phyloP scores from a whole-genome alignment of 768 basidiomycete species.

The Lactifluus rugatus region DNA sequence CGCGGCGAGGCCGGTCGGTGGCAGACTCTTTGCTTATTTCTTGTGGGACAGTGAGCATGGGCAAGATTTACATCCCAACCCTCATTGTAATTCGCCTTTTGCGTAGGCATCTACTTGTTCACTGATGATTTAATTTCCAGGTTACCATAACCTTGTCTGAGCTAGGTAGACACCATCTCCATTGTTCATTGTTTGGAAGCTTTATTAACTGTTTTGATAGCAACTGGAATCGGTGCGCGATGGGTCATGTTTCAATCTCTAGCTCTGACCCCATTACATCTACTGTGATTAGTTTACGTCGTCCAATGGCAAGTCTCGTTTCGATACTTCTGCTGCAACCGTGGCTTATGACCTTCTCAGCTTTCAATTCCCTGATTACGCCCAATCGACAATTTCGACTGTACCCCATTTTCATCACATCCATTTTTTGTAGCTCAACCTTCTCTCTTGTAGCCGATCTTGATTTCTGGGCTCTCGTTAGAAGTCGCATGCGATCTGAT shows the following conservation, averaged over 20 bases:
- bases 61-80: not conserved
- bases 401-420: not conserved
- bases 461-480: not conserved
- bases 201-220: not conserved
- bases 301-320: not conserved
- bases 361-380: not conserved
- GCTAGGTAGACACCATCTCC: not conserved
- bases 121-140: not conserved
- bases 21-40: not conserved
- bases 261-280: not conserved
- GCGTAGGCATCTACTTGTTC: too few relatives aligned
- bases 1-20: not conserved
- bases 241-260: not conserved
- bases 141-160: not conserved
- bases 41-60: constrained; percentile 6
- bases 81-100: not conserved
- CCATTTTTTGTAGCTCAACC: not conserved
- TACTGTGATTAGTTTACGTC: not conserved
- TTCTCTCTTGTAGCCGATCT: not conserved
- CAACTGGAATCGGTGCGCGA: not conserved
- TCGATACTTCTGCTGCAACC: too few relatives aligned
- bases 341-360: not conserved
- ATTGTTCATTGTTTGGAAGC: not conserved
- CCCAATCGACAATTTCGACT: not conserved
- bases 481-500: not conserved